Evolutionary conservation across 1,139 yeast species (phyloP), one percentile per base, ranked within the genome.

Genomic region (Lodderomyces elongisporus): DNA sequence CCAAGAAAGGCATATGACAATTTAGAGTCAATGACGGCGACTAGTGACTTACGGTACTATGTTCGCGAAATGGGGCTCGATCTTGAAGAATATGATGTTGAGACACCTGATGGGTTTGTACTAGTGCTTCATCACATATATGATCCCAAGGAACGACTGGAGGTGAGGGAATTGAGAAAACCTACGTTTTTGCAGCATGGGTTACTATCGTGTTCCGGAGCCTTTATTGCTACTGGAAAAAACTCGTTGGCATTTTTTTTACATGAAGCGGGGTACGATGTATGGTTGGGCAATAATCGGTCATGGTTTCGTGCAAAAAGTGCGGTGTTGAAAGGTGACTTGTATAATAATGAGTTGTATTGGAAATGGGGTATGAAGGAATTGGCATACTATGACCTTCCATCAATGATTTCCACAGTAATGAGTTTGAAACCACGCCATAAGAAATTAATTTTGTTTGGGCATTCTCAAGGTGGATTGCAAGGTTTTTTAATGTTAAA

Each of bases 401-500:
- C 94, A 0, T 70, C 87, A 21, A 61, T 89, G 56, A 66, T 89
- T 13, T 73, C 79, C 25, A 70, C 73, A 40, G 81, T 89, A 1
- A 55, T 77, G 27, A 35, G 45, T 9, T 62, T 62, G 38, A 54
- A 62, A 17, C 67, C 74, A 2, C 51, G 61, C 24, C 65, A 62
- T 30, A 49, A 58, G 5, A 75, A 80, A 47, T 51, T 88, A 12
- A 67, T 81, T 1, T 57, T 89, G 18, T 69, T 81, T 8, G 89
- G 89, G 0, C 98, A 91, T 51, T 85, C 95, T 16, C 98, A 91
- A 57, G 97, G 97, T 2, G 87, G 96, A 3, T 76, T 96, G 1
- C 95, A 89, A 54, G 70, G 82, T 1, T 82, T 87, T 39, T 59
- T 85, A 29, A 71, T 77, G 53, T 66, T 74, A 35, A 56, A 60